Evolutionary conservation across 192 early-diverging fungal species (phyloP).

Genomic region (Podila minutissima): DNA sequence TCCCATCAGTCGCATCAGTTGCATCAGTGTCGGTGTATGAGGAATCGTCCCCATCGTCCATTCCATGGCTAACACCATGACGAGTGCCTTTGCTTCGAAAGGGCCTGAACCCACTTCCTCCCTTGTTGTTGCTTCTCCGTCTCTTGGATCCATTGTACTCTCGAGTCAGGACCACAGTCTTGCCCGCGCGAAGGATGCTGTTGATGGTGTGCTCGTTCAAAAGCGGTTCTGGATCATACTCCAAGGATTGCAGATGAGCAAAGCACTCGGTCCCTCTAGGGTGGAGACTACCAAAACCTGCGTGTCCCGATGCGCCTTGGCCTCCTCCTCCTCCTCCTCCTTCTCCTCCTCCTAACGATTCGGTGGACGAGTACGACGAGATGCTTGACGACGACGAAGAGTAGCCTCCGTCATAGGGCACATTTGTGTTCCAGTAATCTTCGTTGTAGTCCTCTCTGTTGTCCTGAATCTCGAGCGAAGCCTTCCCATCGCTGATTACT

Average conservation of each 20-base stretch:
- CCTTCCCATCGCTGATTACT: not conserved
- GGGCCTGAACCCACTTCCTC: not conserved
- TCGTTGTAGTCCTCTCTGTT: conserved; percentile 20
- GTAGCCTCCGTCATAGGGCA: conserved; percentile 39
- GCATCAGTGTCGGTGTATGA: conserved; percentile 32
- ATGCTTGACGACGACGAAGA: conserved; percentile 28
- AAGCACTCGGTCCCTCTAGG: conserved; percentile 53
- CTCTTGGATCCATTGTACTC: conserved; percentile 51
- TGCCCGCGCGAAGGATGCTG: conserved; percentile 54
- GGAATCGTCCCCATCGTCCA: conserved; percentile 31
- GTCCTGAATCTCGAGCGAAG: conserved; percentile 1
- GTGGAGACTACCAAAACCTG: conserved; percentile 14
- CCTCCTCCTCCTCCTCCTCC: no score
- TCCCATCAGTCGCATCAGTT: no score
- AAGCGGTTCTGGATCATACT: conserved; percentile 59
- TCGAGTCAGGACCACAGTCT: conserved; percentile 58
- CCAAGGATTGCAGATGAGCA: conserved; percentile 59
- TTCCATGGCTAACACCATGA: conserved; percentile 7
- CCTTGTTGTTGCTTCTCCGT: conserved; percentile 10
- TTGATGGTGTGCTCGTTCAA: conserved; percentile 54
- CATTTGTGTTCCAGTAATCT: conserved; percentile 49
- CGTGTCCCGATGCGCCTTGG: conserved; percentile 4
- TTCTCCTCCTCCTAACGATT: conserved; percentile 5
- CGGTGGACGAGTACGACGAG: conserved; percentile 29
- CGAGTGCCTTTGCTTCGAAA: no score